Evolutionary conservation across 108 stramenopile species (phyloP).

Genomic region (Conticribra guillardii): DNA sequence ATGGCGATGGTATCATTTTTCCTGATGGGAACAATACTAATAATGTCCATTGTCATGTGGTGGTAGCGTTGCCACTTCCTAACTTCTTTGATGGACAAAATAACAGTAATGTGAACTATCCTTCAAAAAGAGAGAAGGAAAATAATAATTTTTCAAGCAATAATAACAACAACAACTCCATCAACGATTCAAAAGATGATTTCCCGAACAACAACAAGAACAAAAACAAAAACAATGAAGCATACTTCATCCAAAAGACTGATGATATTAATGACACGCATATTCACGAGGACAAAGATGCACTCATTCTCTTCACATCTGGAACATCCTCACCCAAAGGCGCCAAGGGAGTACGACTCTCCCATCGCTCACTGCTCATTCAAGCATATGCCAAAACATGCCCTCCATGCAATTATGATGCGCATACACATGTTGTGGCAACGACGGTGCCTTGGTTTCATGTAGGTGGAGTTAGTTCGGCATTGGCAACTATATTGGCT

Average conservation of each 20-base stretch:
- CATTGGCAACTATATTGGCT: constrained; percentile 75
- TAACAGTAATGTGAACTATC: no score
- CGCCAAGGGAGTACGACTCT: constrained; percentile 80
- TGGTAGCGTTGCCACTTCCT: constrained; percentile 27
- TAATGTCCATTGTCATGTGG: neutral
- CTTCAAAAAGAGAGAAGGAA: no score
- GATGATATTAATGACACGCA: neutral
- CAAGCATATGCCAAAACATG: constrained; percentile 73
- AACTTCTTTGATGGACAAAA: no score
- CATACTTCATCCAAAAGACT: neutral
- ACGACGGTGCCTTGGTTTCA: constrained; percentile 93
- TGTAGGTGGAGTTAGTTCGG: constrained; percentile 86
- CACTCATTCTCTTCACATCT: constrained; percentile 81
- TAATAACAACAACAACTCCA: no score
- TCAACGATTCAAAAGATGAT: no score
- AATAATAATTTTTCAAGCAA: no score
- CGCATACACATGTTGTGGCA: constrained; percentile 62
- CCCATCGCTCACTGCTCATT: constrained; percentile 70
- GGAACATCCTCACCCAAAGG: constrained; percentile 71
- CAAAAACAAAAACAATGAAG: constrained; percentile 1
- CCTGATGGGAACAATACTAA: no score
- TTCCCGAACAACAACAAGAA: no score
- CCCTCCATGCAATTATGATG: constrained; percentile 64
- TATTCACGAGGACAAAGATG: constrained; percentile 36
- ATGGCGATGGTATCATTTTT: neutral